A percentile compares a stretch with the other conserved stretches of the same genome.
Conservation (phyloP, 345 rosid species). For the Euphorbia peplus region DNA sequence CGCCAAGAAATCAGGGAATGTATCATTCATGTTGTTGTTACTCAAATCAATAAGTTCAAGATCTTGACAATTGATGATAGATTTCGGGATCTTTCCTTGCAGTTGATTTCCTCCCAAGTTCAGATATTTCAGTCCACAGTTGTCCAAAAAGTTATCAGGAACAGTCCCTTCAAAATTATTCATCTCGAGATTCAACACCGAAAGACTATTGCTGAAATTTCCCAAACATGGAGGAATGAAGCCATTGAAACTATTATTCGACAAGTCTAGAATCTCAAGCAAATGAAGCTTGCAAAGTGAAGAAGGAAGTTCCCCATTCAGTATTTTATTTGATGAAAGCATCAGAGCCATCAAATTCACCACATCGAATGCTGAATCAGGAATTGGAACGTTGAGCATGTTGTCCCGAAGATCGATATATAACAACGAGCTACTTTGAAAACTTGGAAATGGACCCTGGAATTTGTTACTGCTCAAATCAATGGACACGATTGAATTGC, state of each 20-base stretch:
- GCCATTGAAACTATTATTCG: constrained; percentile 28
- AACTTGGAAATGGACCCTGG: constrained; percentile 13
- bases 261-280: constrained; percentile 10
- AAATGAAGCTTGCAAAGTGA: not conserved
- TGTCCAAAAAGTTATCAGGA: not conserved
- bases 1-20: constrained; percentile 21
- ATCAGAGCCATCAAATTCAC: too few relatives aligned
- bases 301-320: too few relatives aligned
- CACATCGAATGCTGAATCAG: too few relatives aligned
- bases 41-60: constrained; percentile 21
- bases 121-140: not conserved
- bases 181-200: not conserved
- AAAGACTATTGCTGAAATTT: constrained; percentile 1
- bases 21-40: not conserved
- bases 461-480: not conserved
- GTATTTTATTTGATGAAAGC: too few relatives aligned
- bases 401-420: too few relatives aligned
- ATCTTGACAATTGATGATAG: constrained; percentile 10
- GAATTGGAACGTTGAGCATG: too few relatives aligned
- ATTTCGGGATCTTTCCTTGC: constrained; percentile 16
- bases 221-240: constrained; percentile 23
- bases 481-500: not conserved
- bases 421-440: too few relatives aligned
- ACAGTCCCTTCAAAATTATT: constrained; percentile 7
- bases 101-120: constrained; percentile 6